Conservation (phyloP, 2,329 filamentous ascomycete species). For the Gremmenia infestans region DNA sequence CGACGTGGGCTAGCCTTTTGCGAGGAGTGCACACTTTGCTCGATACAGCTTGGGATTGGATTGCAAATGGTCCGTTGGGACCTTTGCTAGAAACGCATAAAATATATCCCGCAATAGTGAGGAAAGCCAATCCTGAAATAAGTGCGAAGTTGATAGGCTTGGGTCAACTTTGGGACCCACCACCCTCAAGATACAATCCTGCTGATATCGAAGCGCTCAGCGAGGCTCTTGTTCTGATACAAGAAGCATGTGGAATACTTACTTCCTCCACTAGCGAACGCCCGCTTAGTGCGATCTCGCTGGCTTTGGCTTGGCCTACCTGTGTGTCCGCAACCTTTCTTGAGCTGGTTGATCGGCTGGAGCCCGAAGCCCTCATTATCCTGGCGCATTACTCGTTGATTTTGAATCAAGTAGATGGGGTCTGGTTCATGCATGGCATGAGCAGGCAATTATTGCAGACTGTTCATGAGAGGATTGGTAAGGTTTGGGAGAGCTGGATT, state of each 20-base stretch:
- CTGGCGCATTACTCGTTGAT: conserved; percentile 34
- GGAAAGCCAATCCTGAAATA: not conserved
- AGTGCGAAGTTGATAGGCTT: not conserved
- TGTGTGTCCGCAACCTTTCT: conserved; percentile 27
- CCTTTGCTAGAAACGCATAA: not conserved
- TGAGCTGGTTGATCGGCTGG: conserved; percentile 33
- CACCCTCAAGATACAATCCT: not conserved
- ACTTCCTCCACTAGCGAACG: not conserved
- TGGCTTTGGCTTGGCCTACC: conserved; percentile 33
- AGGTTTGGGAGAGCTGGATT: conserved; percentile 16
- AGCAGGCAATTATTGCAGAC: conserved; percentile 31
- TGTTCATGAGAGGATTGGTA: conserved; percentile 20
- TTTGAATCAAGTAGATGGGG: conserved; percentile 30
- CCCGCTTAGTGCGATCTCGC: not conserved
- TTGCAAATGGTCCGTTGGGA: conserved; percentile 4
- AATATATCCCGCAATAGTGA: not conserved
- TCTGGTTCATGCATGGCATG: conserved; percentile 31
- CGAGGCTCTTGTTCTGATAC: conserved; percentile 1
- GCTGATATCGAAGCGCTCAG: conserved; percentile 5
- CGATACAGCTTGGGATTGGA: not conserved
- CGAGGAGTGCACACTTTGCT: conserved; percentile 5
- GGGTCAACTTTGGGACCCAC: not conserved
- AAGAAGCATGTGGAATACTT: not conserved
- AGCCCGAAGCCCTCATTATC: conserved; percentile 32
- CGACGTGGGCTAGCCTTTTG: conserved; percentile 11